These are phyloP conservation scores for Solanum lignicaule DNA, from an alignment of 257 asterid genomes.

Conservation along the genomic window DNA sequence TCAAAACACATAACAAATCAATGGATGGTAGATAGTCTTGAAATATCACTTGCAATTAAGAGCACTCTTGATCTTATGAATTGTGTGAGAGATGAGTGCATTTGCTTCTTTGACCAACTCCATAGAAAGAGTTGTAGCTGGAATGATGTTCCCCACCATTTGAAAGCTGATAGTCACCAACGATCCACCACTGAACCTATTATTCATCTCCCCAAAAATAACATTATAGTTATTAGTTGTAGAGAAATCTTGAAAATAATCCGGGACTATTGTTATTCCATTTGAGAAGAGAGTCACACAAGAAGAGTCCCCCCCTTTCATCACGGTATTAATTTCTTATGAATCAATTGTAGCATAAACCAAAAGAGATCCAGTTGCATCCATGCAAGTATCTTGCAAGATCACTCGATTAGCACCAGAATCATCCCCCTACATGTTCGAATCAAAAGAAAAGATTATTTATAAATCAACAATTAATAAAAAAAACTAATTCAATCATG, in stretches of 20 bases:
- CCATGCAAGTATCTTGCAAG: neutral
- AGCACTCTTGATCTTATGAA: neutral
- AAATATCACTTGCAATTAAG: conserved; percentile 20
- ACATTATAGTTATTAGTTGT: neutral
- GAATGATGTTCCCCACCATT: conserved; percentile 33
- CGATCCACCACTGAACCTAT: conserved; percentile 21
- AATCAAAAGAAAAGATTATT: neutral
- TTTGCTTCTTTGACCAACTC: conserved; percentile 54
- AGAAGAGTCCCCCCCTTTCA: neutral
- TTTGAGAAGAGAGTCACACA: neutral
- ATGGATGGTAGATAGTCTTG: too few species aligned
- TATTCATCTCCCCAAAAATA: conserved; percentile 10
- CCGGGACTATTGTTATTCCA: neutral
- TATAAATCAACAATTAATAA: conserved; percentile 23
- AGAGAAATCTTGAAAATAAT: too few species aligned
- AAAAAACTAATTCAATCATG: neutral
- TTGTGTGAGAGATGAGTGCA: conserved; percentile 41
- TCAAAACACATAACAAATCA: neutral
- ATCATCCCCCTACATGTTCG: conserved; percentile 25
- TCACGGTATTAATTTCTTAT: neutral
- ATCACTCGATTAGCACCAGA: conserved; percentile 25
- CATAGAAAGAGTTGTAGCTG: conserved; percentile 42
- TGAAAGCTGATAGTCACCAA: conserved; percentile 64
- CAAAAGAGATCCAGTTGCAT: neutral
- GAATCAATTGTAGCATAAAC: neutral